Base-by-base conservation (phyloP, 2,329 filamentous ascomycete species). In the Pestalotiopsis sp. region DNA sequence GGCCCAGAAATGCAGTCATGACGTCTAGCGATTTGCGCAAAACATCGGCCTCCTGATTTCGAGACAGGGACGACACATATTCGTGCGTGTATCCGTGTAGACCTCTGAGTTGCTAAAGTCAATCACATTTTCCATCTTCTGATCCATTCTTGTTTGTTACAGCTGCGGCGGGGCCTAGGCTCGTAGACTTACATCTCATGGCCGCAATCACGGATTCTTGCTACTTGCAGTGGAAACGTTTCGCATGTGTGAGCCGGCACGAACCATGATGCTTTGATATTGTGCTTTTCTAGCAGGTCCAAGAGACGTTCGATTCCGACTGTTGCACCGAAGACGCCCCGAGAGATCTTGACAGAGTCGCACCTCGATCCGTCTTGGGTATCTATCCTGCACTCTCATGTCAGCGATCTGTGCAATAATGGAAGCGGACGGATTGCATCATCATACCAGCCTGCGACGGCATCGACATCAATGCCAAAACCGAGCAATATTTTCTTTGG, bases 1-100 rank as follows among this genome's bases (percentile, higher is more conserved):
- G 80, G 2, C 83, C 82, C 9, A 72, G 76, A 59, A 84, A 81
- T 39, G 69, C 23, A 17, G 23, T 56, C 17, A 57, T 25, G 11
- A 71, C 70, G 25, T 72, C 67, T 25, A 73, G 71, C n/a, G 70
- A 71, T 61, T 73, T 73, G 57, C 67, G 70, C 69, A 73, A 66
- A 36, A 72, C 70, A 27, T 69, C 70, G 14, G 68, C 59, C 64
- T 71, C 68, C 52, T 73, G 72, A 58, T 69, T 68, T 39, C 69
- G 66, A 13, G 72, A 69, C 20, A 73, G 68, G 45, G 67, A 68
- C 4, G 68, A 62, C 11, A 71, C 69, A 45, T 70, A 72, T 59
- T 73, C 72, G 61, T 73, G 72, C 23, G 72, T 73, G 49, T 73
- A 73, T 13, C 72, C 72, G 58, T 73, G 72, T 17, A 73, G 52